phyloP scores from a whole-genome alignment of 495 filamentous ascomycete genomes.

The Staphylotrichum longicolle region DNA sequence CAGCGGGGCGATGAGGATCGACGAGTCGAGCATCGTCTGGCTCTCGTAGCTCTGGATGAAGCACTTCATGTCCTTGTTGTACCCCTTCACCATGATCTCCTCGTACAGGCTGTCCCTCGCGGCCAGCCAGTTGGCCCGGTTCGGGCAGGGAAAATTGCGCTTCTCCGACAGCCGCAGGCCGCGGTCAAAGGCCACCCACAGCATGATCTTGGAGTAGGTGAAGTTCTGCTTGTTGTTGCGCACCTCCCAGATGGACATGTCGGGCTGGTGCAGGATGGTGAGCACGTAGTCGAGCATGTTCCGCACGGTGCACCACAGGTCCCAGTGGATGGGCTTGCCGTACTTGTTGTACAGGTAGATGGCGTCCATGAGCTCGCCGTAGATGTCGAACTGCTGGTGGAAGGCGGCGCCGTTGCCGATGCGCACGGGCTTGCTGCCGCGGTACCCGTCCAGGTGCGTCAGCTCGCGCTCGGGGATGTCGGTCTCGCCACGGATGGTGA shows the following conservation, averaged over 20 bases:
- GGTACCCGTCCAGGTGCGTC: conserved; percentile 65
- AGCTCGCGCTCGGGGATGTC: conserved; percentile 68
- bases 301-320: conserved; percentile 53
- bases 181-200: conserved; percentile 74
- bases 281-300: conserved; percentile 49
- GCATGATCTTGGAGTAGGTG: conserved; percentile 70
- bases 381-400: conserved; percentile 73
- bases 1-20: conserved; percentile 67
- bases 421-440: conserved; percentile 64
- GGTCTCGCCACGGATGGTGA: conserved; percentile 67
- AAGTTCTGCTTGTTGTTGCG: conserved; percentile 70
- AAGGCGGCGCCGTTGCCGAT: conserved; percentile 72
- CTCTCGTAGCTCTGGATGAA: conserved; percentile 73
- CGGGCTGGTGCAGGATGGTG: conserved; percentile 55
- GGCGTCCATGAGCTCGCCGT: conserved; percentile 71
- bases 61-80: conserved; percentile 60
- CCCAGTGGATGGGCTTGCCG: conserved; percentile 70
- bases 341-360: conserved; percentile 78
- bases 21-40: conserved; percentile 63
- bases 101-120: conserved; percentile 65
- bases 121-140: conserved; percentile 59
- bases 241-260: conserved; percentile 80
- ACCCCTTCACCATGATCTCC: conserved; percentile 68
- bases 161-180: conserved; percentile 69
- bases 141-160: conserved; percentile 65